These are phyloP conservation scores for Linaria vulgaris DNA, from an alignment of 257 asterid species.

Conservation along the genomic window DNA sequence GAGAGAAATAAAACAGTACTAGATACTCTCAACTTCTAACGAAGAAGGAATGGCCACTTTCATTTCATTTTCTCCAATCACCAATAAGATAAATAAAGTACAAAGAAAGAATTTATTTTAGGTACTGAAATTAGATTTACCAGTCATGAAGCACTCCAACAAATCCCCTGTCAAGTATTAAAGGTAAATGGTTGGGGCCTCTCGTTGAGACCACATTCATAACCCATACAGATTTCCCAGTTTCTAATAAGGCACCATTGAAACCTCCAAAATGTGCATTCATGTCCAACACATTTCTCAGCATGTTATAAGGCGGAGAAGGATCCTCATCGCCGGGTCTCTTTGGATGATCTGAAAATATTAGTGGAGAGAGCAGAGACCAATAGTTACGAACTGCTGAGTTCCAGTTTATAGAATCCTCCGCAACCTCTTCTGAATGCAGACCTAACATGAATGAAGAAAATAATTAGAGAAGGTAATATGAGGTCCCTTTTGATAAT, in stretches of 20 bases:
- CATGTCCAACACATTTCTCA: slow-evolving; percentile 97
- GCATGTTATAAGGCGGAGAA: slow-evolving; percentile 99
- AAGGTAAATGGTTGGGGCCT: slow-evolving; percentile 73
- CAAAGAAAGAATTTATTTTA: slow-evolving; percentile 1
- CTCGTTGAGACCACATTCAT: slow-evolving; percentile 92
- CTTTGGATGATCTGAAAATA: slow-evolving; percentile 98
- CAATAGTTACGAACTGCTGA: slow-evolving; percentile 80
- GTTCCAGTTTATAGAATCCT: slow-evolving; percentile 71
- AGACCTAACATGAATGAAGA: slow-evolving; percentile 46
- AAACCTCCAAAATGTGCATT: slow-evolving; percentile 92
- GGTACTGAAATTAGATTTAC: slow-evolving; percentile 37
- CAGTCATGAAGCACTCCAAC: slow-evolving; percentile 91
- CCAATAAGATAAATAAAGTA: background rate
- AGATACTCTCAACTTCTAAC: slow-evolving; percentile 2
- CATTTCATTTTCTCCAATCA: background rate
- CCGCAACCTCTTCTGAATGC: slow-evolving; percentile 61
- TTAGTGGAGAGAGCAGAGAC: slow-evolving; percentile 93
- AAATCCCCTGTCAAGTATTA: slow-evolving; percentile 84
- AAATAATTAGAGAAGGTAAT: slow-evolving; percentile 7
- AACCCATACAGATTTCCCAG: slow-evolving; percentile 90
- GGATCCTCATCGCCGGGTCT: slow-evolving; percentile 99
- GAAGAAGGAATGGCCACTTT: slow-evolving; percentile 4
- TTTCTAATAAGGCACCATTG: slow-evolving; percentile 79
- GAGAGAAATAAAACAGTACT: too few species aligned
- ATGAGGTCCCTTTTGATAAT: background rate